Conservation (phyloP, 352 stramenopile genomes). For the Pythium aristosporum region DNA sequence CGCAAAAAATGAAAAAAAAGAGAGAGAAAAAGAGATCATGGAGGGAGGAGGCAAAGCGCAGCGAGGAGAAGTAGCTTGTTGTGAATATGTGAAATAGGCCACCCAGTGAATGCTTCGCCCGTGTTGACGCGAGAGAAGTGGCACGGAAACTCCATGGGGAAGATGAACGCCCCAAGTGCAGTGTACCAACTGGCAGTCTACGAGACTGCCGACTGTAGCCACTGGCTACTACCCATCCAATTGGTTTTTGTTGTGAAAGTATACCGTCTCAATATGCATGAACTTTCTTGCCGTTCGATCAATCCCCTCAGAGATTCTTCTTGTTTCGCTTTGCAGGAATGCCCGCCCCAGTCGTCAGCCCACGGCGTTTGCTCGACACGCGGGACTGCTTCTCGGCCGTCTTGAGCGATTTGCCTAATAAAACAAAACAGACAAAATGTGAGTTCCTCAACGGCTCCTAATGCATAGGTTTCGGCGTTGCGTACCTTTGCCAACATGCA, state of each 20-base stretch:
- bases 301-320: slow-evolving; percentile 34
- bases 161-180: too few species aligned
- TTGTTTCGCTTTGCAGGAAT: slow-evolving; percentile 60
- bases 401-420: slow-evolving; percentile 50
- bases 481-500: slow-evolving; percentile 41
- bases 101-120: too few species aligned
- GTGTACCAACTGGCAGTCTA: not conserved
- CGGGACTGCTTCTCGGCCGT: slow-evolving; percentile 54
- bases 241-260: not conserved
- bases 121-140: too few species aligned
- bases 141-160: too few species aligned
- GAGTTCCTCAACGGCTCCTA: not conserved
- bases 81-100: not conserved
- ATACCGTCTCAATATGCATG: not conserved
- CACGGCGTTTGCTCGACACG: slow-evolving; percentile 42
- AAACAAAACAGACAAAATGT: slow-evolving; percentile 1
- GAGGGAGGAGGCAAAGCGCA: not conserved
- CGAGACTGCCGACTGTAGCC: slow-evolving; percentile 1
- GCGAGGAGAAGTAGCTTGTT: not conserved
- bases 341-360: slow-evolving; percentile 23
- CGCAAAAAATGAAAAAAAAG: slow-evolving; percentile 24
- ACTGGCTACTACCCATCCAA: too few species aligned
- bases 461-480: not conserved
- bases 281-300: too few species aligned
- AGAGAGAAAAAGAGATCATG: slow-evolving; percentile 27